A percentile compares a stretch with the other conserved stretches of the same genome.
Conservation (phyloP, 345 rosid species). For the Citrus unshiu region DNA sequence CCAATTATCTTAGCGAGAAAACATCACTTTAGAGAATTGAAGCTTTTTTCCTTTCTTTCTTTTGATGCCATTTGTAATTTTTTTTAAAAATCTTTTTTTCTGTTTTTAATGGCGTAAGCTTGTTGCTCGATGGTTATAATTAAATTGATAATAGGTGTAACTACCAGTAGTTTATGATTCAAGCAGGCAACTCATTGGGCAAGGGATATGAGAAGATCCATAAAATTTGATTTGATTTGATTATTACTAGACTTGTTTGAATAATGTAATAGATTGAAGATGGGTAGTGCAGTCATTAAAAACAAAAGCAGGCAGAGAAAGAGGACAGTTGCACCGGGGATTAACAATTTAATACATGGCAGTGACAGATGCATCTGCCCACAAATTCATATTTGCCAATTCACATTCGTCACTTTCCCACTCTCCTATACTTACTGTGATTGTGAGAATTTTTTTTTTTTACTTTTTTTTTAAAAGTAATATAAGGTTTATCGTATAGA, state of each 20-base stretch:
- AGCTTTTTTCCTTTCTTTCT: too few species aligned
- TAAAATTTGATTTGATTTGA: neutral
- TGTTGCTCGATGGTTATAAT: neutral
- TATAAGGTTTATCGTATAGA: too few species aligned
- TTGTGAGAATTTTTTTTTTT: too few species aligned
- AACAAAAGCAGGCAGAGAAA: neutral
- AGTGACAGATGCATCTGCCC: neutral
- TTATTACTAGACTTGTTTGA: neutral
- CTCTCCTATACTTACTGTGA: too few species aligned
- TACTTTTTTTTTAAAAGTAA: too few species aligned
- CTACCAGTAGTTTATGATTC: slow-evolving; percentile 1
- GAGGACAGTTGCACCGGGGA: neutral
- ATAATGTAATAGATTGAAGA: neutral
- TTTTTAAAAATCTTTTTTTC: too few species aligned
- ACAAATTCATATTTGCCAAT: neutral
- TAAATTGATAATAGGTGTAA: slow-evolving; percentile 1
- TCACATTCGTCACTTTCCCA: neutral
- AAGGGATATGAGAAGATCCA: neutral
- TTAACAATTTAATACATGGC: neutral
- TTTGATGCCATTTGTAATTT: too few species aligned
- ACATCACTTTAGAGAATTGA: too few species aligned
- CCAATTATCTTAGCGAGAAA: too few species aligned
- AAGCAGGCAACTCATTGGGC: neutral
- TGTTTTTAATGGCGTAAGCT: too few species aligned
- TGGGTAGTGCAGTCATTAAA: slow-evolving; percentile 1